Evolutionary conservation across 1,284 basidiomycete species (phyloP).

Genomic region (Cutaneotrichosporon sp.): DNA sequence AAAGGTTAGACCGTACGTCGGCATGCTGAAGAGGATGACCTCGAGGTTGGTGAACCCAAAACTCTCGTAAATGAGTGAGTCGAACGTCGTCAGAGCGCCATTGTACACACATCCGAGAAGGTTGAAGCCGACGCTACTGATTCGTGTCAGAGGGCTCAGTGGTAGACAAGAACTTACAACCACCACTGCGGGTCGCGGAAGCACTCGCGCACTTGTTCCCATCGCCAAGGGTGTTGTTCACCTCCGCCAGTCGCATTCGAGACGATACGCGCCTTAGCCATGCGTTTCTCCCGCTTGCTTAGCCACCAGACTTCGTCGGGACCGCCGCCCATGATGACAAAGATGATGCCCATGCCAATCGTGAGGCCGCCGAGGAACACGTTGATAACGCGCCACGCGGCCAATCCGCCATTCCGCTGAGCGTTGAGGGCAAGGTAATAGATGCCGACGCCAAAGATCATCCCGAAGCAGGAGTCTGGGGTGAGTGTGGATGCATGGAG

Average conservation of each 20-base stretch:
- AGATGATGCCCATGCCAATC: constrained; percentile 29
- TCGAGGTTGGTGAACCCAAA: constrained; percentile 31
- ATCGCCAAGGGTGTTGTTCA: constrained; percentile 29
- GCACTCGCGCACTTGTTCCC: constrained; percentile 28
- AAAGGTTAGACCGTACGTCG: constrained; percentile 26
- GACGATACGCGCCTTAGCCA: constrained; percentile 36
- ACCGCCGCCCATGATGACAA: constrained; percentile 33
- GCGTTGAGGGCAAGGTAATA: constrained; percentile 33
- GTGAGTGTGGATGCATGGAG: not conserved
- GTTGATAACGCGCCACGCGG: constrained; percentile 41
- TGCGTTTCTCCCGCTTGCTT: constrained; percentile 31
- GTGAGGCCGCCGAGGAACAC: constrained; percentile 38
- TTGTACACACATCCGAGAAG: constrained; percentile 24
- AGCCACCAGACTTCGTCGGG: constrained; percentile 38
- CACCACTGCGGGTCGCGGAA: constrained; percentile 33
- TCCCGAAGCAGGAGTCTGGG: constrained; percentile 32
- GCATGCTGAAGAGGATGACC: constrained; percentile 30
- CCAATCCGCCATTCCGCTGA: constrained; percentile 26
- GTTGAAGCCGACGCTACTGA: constrained; percentile 5
- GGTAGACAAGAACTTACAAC: constrained; percentile 24
- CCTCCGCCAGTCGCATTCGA: constrained; percentile 25
- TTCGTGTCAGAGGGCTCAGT: constrained; percentile 18
- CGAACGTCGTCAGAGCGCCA: constrained; percentile 34
- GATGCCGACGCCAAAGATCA: constrained; percentile 29
- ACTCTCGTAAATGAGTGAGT: constrained; percentile 24